These are phyloP conservation scores for Elongisporangium prolatum DNA, from an alignment of 352 stramenopile species.

Conservation along the genomic window DNA sequence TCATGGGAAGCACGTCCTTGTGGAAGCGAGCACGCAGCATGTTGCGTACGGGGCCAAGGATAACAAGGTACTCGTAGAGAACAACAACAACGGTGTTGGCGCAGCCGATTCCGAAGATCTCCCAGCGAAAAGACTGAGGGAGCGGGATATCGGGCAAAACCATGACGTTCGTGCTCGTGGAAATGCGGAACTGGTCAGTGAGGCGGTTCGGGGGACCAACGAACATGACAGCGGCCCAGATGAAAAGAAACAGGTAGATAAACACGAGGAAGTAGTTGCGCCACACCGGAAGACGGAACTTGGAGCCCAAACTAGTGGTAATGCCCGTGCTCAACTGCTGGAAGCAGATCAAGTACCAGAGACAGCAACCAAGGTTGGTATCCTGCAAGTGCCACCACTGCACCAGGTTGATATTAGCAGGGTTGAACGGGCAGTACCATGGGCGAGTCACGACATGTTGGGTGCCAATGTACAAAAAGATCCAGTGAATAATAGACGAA, in stretches of 20 bases:
- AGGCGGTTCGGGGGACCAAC: constrained; percentile 50
- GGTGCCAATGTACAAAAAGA: constrained; percentile 68
- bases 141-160: constrained; percentile 65
- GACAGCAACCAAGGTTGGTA: constrained; percentile 50
- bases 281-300: constrained; percentile 61
- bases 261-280: constrained; percentile 60
- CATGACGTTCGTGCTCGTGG: constrained; percentile 72
- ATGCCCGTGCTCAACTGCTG: constrained; percentile 68
- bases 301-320: constrained; percentile 52
- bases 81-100: constrained; percentile 48
- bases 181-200: constrained; percentile 64
- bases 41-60: constrained; percentile 61
- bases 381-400: constrained; percentile 75
- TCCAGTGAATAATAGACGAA: constrained; percentile 55
- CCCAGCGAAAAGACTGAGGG: constrained; percentile 50
- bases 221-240: constrained; percentile 51
- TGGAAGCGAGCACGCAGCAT: constrained; percentile 63
- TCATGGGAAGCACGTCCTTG: constrained; percentile 54
- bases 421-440: constrained; percentile 75
- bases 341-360: constrained; percentile 64
- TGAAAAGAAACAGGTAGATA: constrained; percentile 52
- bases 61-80: constrained; percentile 59
- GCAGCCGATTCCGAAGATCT: constrained; percentile 53
- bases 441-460: constrained; percentile 45
- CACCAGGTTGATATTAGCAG: constrained; percentile 57